Base-by-base conservation (phyloP, 2,329 filamentous ascomycete genomes). In the Aspergillus amoenus region DNA sequence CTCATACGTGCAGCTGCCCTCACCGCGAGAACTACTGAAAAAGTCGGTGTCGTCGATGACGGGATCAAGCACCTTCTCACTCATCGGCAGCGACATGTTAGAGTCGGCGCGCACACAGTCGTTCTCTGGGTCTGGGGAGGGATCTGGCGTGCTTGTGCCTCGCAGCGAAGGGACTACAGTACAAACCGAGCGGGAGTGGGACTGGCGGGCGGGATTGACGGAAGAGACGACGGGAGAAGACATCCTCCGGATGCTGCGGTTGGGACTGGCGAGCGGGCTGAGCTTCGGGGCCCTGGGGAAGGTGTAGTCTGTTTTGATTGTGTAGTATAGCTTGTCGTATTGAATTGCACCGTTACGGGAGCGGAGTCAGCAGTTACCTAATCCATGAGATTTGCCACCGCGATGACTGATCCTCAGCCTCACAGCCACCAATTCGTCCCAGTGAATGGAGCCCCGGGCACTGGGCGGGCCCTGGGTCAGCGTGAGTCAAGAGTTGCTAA, bases 21-120 rank as follows among this genome's bases (percentile, higher is more conserved):
- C 84, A 15, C 88, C 88, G 0, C 82, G 83, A 4, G 85, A 88
- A 58, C 76, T 91, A 60, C 81, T 94, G 59, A 84, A 84, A 69
- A 89, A 88, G 63, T 82, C 83, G 62, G 75, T 83, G 66, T 80
- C 80, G 64, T 77, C 72, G 64, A 74, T 76, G 5, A 85, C 83
- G 2, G 84, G 82, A 13, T 76, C 79, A 2, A 83, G 83, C 56
- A 81, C 84, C 64, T 89, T 89, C 74, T 82, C 88, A 51, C 80
- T 95, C 67, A 86, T 90, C 12, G 89, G 89, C 15, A 92, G 85
- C 68, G 87, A 87, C 32, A 85, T 93, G 78, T 77, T 93, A 37
- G 84, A 83, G 64, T 72, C 68, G 15, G 68, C 67, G 50, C 70
- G 66, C 68, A 73, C 27, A 45, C 71, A 56, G 15, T 78, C 66